phyloP scores from a whole-genome alignment of 179 eudicot genomes.

The Nepenthes alata region DNA sequence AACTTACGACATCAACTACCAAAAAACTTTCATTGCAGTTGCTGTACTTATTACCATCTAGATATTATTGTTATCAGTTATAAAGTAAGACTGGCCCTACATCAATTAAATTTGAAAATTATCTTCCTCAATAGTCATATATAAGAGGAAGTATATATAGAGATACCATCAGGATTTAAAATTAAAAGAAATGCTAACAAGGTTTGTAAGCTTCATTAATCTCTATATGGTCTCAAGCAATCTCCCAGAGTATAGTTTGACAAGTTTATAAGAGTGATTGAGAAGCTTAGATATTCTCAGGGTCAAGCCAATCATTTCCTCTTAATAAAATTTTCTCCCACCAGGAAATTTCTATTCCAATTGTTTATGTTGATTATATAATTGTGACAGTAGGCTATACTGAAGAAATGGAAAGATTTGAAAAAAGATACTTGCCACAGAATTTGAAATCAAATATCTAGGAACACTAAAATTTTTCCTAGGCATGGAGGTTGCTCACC shows the following conservation, averaged over 20 bases:
- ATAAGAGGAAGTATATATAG: constrained; percentile 1
- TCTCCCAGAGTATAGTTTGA: background rate
- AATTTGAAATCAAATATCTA: background rate
- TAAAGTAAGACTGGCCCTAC: background rate
- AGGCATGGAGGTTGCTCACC: background rate
- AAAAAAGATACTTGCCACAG: background rate
- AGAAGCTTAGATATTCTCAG: background rate
- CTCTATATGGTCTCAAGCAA: background rate
- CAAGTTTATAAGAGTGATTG: background rate
- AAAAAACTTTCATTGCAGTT: background rate
- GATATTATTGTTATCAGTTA: background rate
- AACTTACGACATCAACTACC: background rate
- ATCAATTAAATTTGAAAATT: background rate
- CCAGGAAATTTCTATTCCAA: background rate
- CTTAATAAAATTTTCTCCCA: background rate
- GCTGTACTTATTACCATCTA: background rate
- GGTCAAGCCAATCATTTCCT: background rate
- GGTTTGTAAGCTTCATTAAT: background rate
- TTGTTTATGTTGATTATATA: constrained; percentile 2
- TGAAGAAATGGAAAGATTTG: background rate
- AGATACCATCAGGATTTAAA: background rate
- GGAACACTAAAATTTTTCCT: background rate
- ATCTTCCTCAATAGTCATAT: background rate
- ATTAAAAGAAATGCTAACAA: too few relatives aligned
- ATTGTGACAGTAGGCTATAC: background rate